Base-by-base conservation (phyloP, 2,329 filamentous ascomycete species). In the Fusarium verticillioides region DNA sequence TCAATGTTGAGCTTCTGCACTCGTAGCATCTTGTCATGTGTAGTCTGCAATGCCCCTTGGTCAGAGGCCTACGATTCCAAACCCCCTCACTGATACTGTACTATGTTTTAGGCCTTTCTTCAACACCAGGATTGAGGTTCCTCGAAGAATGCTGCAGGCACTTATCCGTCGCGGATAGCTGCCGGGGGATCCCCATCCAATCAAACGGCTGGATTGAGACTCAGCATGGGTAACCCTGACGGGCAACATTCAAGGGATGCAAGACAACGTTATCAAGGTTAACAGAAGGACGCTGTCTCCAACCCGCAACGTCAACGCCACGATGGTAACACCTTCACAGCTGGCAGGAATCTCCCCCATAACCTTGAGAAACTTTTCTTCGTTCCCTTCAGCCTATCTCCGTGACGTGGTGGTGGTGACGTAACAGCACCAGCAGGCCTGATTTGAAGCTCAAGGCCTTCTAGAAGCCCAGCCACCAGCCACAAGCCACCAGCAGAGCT, bases 131-230 rank as follows among this genome's bases (percentile, higher is more conserved):
- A 64, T 58, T n/a, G 26, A 42, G 39, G 34, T 43, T 44, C 23
- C 42, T 58, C 18, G 39, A 34, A 50, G 32, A 26, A 57, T 36
- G 52, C 65, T 69, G 63, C 53, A 72, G 64, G 68, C 56, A 72
- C 63, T 68, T 65, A 54, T 66, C 62, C 66, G 64, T 53, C 56
- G 47, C 70, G 73, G 60, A 66, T 60, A 67, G 60, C 42, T 60
- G 43, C 63, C 50, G 58, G 58, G 32, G 36, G 42, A 37, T 43
- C 66, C 60, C 62, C 68, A 64, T 46, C 71, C 71, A 74, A 74
- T 65, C 66, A 52, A 39, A 26, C 37, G 43, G n/a, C 18, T 26
- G 39, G 16, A 28, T 54, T 23, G 54, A 52, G 43, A 53, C 52
- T 49, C 52, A 59, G 58, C 63, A 65, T 62, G 66, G 61, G 58